Evolutionary conservation across 345 rosid species (phyloP), one percentile per base, ranked within the genome.

Genomic region (Corymbia maculata): DNA sequence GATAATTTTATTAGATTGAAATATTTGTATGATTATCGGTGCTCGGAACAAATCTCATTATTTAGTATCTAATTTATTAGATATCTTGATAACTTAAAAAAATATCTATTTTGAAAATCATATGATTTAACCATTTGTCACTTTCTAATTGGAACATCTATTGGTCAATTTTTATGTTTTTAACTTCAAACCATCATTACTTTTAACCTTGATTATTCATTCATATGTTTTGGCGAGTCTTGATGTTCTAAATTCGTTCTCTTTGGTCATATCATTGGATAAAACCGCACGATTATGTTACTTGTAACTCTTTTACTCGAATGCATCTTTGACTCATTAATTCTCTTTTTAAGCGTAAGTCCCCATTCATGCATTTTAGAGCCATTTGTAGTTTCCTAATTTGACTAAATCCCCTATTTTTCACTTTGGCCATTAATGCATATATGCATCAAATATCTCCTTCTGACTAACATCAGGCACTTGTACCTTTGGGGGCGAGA

Each of bases 11-110:
- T 8, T 55, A 1, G 61, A 55, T 55, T 55, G 9, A 55, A 55
- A 55, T 22, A 22, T 4, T 22, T 9, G 21, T 22, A 0, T 22
- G 6, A 55, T 55, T 55, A 22, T 1, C 4, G 0, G 3, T 9
- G 5, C 22, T 55, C 21, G 22, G 8, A 55, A 55, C 1, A 5
- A 55, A 55, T 21, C 22, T 55, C 61, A 21, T 55, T 55, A 12
- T 55, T 55, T 4, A 55, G 5, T 0, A 1, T 21, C 2, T 52
- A 2, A 55, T 55, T 55, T 55, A 55, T 28, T 55, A 55, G 28
- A 22, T 22, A 55, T 55, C 28, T 55, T 55, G 61, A 5, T 55
- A 55, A 55, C 28, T 55, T 55, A 55, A 21, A 21, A 55, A 22
- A 22, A 4, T 55, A 22, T 55, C 61, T 22, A 55, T 28, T 55